Base-by-base conservation (phyloP, 1,139 yeast genomes). In the Geotrichum restrictum region DNA sequence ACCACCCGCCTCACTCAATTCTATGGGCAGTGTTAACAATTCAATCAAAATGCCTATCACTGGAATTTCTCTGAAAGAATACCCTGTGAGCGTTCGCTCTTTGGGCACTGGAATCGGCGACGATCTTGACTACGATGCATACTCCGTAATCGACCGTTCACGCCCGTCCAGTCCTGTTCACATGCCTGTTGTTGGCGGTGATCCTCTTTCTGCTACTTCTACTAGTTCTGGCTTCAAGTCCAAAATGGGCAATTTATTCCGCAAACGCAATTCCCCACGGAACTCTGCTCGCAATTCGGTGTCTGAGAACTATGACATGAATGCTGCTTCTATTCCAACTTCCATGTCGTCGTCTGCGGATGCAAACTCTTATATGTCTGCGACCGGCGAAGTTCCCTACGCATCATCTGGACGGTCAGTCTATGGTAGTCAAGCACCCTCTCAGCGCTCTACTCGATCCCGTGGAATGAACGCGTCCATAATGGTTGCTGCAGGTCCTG, bases 31-130 rank as follows among this genome's bases (percentile, higher is more conserved):
- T 31, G 41, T 32, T 14, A 6, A 34, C 19, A 39, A 46, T 27
- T 29, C 44, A 1, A n/a, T 46, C 43, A 46, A 46, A 24, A 46
- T 46, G 21, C 49, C 49, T n/a, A 46, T 46, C 8, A 46, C 49
- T 2, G 49, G 49, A 8, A 19, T 46, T 6, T 33, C 49, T 5
- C 45, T 46, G 13, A 33, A 31, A 3, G 39, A 46, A 33, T 39
- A 39, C 33, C 49, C 49, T 2, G 37, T 19, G 3, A 46, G 49
- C 33, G 44, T 46, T 3, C 36, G 27, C 3, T 46, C 49, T 19
- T 7, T 31, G 40, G 39, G 39, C 24, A 19, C 45, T 1, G 49
- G 42, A 34, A 31, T 32, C 18, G 45, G 45, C 33, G 49, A 39
- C 31, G 49, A 38, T 6, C 33, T 46, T 5, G 33, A 46, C 22